phyloP scores from a whole-genome alignment of 169 alveolate species.

The Perkinsus olseni region DNA sequence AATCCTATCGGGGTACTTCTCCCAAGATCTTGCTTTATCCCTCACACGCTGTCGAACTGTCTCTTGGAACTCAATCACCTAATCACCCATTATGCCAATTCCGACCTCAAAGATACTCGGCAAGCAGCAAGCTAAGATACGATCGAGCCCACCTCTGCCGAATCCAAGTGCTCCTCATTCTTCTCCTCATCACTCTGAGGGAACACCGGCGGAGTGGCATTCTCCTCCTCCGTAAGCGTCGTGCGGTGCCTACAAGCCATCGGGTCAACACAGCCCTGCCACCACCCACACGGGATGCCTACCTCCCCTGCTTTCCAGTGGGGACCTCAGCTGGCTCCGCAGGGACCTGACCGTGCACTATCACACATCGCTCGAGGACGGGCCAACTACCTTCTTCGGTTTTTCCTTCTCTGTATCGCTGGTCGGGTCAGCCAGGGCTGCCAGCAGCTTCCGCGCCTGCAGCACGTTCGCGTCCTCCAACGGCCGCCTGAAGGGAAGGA shows the following conservation, averaged over 20 bases:
- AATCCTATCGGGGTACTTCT: conserved; percentile 32
- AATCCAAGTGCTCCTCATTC: not conserved
- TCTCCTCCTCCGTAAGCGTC: not conserved
- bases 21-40: conserved; percentile 20
- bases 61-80: not conserved
- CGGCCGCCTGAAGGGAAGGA: not conserved
- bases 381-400: not conserved
- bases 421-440: not conserved
- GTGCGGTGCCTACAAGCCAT: not conserved
- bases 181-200: not conserved
- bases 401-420: not conserved
- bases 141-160: not conserved
- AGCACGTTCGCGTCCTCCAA: not conserved
- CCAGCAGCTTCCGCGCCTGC: not conserved
- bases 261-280: not conserved
- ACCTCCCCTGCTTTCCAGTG: not conserved
- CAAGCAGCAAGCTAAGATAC: no score
- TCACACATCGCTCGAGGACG: not conserved
- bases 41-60: conserved; percentile 20
- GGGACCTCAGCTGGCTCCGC: not conserved
- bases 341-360: not conserved
- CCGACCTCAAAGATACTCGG: not conserved
- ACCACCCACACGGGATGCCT: not conserved
- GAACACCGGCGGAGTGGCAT: not conserved
- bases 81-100: not conserved